Evolutionary conservation across 2,329 filamentous ascomycete genomes (phyloP).

Genomic region (Grosmannia penicillata): DNA sequence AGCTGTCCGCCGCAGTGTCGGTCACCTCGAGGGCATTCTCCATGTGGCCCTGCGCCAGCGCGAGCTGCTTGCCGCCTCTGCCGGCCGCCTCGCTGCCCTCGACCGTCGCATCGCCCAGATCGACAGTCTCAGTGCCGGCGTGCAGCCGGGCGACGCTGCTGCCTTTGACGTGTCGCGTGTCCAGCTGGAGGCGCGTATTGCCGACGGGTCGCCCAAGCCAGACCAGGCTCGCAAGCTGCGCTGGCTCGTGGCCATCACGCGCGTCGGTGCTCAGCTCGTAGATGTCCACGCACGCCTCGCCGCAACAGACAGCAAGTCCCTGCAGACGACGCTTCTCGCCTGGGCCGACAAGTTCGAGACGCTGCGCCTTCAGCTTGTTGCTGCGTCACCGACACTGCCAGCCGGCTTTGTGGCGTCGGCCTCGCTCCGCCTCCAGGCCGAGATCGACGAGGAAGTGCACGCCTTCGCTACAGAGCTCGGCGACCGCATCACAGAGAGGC

Average conservation of each 20-base stretch:
- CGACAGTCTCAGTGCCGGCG: slow-evolving; percentile 1
- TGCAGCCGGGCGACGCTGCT: neutral
- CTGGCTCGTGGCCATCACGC: slow-evolving; percentile 60
- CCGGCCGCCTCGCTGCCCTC: neutral
- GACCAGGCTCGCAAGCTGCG: slow-evolving; percentile 18
- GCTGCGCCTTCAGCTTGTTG: slow-evolving; percentile 23
- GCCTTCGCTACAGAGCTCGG: slow-evolving; percentile 26
- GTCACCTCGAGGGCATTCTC: slow-evolving; percentile 76
- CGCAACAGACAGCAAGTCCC: slow-evolving; percentile 27
- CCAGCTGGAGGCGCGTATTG: slow-evolving; percentile 4
- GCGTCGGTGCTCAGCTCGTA: slow-evolving; percentile 45
- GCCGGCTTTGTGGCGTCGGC: slow-evolving; percentile 28
- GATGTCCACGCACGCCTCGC: slow-evolving; percentile 54
- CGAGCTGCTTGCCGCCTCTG: slow-evolving; percentile 23
- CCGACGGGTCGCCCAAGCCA: no score
- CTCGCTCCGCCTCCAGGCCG: slow-evolving; percentile 18
- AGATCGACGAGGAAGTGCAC: slow-evolving; percentile 21
- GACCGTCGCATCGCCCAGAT: slow-evolving; percentile 7
- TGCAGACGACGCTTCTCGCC: slow-evolving; percentile 29
- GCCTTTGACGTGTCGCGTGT: neutral
- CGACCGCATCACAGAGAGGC: slow-evolving; percentile 27
- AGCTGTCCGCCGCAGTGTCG: slow-evolving; percentile 64
- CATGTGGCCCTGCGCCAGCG: slow-evolving; percentile 49
- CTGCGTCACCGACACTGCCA: slow-evolving; percentile 33
- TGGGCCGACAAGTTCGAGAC: slow-evolving; percentile 32